Evolutionary conservation across 2,329 filamentous ascomycete genomes (phyloP).

Genomic region (Alternaria sp.): DNA sequence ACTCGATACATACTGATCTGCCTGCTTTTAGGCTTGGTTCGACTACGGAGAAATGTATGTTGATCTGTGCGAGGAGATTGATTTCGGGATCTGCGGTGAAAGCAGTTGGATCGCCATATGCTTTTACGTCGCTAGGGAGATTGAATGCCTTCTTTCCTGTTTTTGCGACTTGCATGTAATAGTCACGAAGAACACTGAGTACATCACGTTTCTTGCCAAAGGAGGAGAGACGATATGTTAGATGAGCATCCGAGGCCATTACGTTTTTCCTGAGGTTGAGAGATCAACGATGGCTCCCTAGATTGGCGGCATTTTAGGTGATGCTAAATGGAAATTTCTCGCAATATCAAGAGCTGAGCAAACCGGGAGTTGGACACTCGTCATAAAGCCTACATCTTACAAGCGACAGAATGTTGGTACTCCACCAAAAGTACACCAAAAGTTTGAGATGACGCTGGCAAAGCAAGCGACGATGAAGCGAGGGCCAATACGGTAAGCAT

Average conservation of each 20-base stretch:
- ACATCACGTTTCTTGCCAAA: constrained; percentile 48
- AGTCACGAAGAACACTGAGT: constrained; percentile 59
- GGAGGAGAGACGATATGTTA: constrained; percentile 65
- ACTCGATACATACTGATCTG: constrained; percentile 64
- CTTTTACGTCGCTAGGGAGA: no score
- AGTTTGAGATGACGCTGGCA: no score
- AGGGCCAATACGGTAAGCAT: not conserved
- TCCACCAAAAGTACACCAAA: not conserved
- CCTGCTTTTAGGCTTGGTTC: constrained; percentile 60
- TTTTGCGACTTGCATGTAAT: constrained; percentile 36
- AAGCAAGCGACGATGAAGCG: no score
- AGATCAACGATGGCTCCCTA: constrained; percentile 68
- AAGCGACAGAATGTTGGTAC: not conserved
- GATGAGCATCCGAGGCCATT: constrained; percentile 65
- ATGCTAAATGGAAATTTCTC: not conserved
- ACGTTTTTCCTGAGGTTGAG: constrained; percentile 59
- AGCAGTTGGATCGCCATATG: constrained; percentile 4
- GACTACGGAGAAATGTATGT: constrained; percentile 59
- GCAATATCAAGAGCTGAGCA: not conserved
- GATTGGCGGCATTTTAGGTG: constrained; percentile 58
- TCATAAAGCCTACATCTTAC: not conserved
- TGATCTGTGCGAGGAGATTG: constrained; percentile 61
- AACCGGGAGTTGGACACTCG: not conserved
- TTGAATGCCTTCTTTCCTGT: no score
- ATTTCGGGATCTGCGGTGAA: constrained; percentile 50